Percentiles rank a stretch among this genome's conserved stretches.
phyloP scores from a whole-genome alignment of 1,284 basidiomycete species.

The Sporisorium graminicola region DNA sequence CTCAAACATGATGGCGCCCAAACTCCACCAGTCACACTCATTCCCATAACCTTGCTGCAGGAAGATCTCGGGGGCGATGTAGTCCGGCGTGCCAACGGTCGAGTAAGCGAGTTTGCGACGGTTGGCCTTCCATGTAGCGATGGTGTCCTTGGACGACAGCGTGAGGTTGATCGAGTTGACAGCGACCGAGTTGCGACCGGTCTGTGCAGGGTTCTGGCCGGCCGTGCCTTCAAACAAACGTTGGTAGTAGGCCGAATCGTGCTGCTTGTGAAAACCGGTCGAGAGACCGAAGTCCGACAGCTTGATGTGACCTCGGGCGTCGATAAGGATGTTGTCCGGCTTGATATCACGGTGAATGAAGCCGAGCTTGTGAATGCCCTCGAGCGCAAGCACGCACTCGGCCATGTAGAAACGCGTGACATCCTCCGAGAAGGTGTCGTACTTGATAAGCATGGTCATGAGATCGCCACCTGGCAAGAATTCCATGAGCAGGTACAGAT shows the following conservation, averaged over 20 bases:
- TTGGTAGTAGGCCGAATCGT: conserved; percentile 94
- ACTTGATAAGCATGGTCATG: conserved; percentile 99
- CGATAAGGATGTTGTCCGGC: conserved; percentile 97
- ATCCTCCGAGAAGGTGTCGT: conserved; percentile 98
- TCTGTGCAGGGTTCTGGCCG: conserved; percentile 49
- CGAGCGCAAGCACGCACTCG: conserved; percentile 96
- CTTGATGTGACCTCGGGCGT: conserved; percentile 91
- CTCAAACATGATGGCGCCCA: conserved; percentile 96
- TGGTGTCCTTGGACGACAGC: conserved; percentile 66
- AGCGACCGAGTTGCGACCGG: conserved; percentile 67
- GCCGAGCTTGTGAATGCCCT: conserved; percentile 97
- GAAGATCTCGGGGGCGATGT: conserved; percentile 99
- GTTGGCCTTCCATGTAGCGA: conserved; percentile 96
- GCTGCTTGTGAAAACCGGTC: conserved; percentile 93
- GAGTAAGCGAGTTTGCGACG: conserved; percentile 96
- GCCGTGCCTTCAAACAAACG: conserved; percentile 79
- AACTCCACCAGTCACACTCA: conserved; percentile 95
- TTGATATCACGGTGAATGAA: conserved; percentile 98
- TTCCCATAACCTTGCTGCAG: conserved; percentile 96
- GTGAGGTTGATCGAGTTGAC: conserved; percentile 69
- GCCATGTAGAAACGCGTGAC: conserved; percentile 99
- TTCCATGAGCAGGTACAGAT: conserved; percentile 98
- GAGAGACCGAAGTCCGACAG: conserved; percentile 96
- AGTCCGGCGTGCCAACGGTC: conserved; percentile 98
- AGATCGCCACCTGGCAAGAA: conserved; percentile 97